Percentiles rank a stretch among this genome's conserved stretches.
phyloP scores from a whole-genome alignment of 148 eudicot genomes.

The Fagopyrum homotropicum region DNA sequence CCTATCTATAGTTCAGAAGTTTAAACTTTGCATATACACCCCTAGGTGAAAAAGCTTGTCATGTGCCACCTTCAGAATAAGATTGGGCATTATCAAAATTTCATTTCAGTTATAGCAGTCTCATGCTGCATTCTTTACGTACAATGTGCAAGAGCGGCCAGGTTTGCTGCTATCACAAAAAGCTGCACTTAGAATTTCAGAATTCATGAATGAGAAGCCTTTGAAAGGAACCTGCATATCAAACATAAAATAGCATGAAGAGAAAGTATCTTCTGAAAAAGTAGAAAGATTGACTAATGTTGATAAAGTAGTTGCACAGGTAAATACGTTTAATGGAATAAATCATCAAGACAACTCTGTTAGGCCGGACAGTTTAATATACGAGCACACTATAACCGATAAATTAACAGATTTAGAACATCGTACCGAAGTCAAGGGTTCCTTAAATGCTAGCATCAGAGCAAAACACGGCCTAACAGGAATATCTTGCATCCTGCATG shows the following conservation, averaged over 20 bases:
- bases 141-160: conserved; percentile 40
- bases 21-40: neutral
- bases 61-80: neutral
- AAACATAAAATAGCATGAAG: neutral
- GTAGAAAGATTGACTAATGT: neutral
- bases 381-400: neutral
- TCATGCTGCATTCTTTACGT: conserved; percentile 4
- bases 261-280: conserved; percentile 5
- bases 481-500: conserved; percentile 48
- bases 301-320: neutral
- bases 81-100: neutral
- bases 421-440: conserved; percentile 68
- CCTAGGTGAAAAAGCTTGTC: neutral
- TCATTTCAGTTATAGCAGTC: neutral
- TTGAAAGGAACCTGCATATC: conserved; percentile 50
- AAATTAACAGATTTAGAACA: conserved; percentile 10
- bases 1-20: too few relatives aligned
- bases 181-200: conserved; percentile 64
- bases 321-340: neutral
- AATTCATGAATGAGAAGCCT: conserved; percentile 66
- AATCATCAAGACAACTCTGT: neutral
- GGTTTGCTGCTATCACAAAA: conserved; percentile 93
- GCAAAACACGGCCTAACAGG: conserved; percentile 76
- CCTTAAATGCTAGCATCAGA: conserved; percentile 85
- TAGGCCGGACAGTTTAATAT: neutral